Conservation (phyloP, 176 grass and related monocot species). For the Metroxylon sagu region DNA sequence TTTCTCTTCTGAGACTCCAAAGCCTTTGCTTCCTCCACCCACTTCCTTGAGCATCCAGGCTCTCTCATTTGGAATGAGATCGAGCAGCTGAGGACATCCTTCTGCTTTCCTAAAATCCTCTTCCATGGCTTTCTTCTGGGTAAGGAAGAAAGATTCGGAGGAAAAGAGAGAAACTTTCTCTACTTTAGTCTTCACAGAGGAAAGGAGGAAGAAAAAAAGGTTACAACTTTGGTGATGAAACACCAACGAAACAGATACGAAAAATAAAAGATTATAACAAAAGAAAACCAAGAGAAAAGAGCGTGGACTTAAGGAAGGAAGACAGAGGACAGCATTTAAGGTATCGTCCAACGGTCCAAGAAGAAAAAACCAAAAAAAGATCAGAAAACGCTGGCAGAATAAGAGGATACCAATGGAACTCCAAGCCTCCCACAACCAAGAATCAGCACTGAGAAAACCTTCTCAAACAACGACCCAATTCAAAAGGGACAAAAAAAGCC, state of each 20-base stretch:
- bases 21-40: slow-evolving; percentile 7
- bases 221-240: no score
- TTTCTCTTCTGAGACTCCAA: slow-evolving; percentile 41
- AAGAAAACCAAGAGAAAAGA: background rate
- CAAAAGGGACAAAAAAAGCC: background rate
- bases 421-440: no score
- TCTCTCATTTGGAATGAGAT: slow-evolving; percentile 6
- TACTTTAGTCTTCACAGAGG: background rate
- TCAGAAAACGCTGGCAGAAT: background rate
- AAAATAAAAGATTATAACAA: background rate
- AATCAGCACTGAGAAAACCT: background rate
- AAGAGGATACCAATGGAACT: no score
- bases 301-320: no score
- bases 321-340: background rate
- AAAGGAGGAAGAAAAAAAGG: background rate
- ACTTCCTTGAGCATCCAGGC: background rate
- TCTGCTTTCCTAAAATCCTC: slow-evolving; percentile 9
- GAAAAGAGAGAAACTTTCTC: background rate
- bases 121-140: slow-evolving; percentile 1
- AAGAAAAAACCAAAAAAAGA: background rate
- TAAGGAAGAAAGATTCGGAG: background rate
- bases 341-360: background rate
- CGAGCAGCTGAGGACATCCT: slow-evolving; percentile 4
- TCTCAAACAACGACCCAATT: background rate
- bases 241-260: no score